Conservation (phyloP, 1,284 basidiomycete species). For the Sporisorium sorghi region DNA sequence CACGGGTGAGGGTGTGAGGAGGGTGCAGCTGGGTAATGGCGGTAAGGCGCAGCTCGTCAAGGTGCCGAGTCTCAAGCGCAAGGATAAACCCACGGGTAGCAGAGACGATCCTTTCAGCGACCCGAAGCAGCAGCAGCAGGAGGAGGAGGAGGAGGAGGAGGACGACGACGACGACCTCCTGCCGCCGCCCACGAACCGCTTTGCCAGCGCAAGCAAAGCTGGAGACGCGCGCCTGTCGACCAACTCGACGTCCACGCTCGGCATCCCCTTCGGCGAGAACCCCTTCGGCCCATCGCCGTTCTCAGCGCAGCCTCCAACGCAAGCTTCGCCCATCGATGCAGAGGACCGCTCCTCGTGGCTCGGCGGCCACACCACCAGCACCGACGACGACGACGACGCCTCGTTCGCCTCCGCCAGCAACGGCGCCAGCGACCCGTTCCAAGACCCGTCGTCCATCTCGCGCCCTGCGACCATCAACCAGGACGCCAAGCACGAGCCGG, state of each 20-base stretch:
- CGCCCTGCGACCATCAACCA: background rate
- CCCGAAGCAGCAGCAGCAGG: no score
- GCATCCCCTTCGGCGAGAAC: conserved; percentile 47
- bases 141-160: no score
- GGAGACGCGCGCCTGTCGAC: conserved; percentile 4
- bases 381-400: no score
- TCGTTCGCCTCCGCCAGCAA: background rate
- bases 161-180: background rate
- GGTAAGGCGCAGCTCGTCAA: conserved; percentile 49
- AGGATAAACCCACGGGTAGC: no score
- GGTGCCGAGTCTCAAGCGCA: conserved; percentile 29
- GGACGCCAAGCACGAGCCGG: background rate
- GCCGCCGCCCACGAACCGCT: conserved; percentile 15
- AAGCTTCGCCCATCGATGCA: conserved; percentile 19
- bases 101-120: conserved; percentile 32
- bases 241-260: conserved; percentile 32
- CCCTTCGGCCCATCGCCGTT: conserved; percentile 22
- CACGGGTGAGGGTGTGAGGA: conserved; percentile 26
- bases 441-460: background rate
- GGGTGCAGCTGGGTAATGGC: conserved; percentile 44
- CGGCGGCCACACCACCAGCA: no score
- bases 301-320: background rate
- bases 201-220: background rate
- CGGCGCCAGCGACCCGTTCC: conserved; percentile 15
- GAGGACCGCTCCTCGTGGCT: conserved; percentile 20